Evolutionary conservation across 257 asterid genomes (phyloP).

Genomic region (Verbascum thapsus): DNA sequence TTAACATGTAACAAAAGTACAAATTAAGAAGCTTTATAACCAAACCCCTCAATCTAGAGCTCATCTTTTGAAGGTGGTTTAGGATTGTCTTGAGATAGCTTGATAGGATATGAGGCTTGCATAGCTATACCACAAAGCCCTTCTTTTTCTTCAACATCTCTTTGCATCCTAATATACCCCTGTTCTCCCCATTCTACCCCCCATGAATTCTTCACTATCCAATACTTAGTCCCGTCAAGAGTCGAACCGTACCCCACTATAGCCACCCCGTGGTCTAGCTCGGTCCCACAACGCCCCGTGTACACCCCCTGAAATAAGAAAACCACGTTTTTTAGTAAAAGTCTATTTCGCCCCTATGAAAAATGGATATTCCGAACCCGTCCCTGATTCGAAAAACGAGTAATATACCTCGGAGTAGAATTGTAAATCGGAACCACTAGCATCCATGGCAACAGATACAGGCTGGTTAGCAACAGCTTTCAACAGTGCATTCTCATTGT

Average conservation of each 20-base stretch:
- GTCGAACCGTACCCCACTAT: conserved; percentile 55
- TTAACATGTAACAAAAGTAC: too few relatives aligned
- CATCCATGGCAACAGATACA: conserved; percentile 84
- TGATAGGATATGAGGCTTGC: conserved; percentile 58
- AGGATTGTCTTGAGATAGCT: conserved; percentile 44
- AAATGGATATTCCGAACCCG: neutral
- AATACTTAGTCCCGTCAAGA: conserved; percentile 50
- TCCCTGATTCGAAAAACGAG: too few relatives aligned
- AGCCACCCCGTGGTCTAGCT: conserved; percentile 65
- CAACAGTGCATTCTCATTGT: conserved; percentile 73
- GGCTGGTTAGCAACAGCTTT: conserved; percentile 90
- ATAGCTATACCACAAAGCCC: conserved; percentile 59
- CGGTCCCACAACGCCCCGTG: conserved; percentile 48
- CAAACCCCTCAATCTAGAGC: conserved; percentile 38
- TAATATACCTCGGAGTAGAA: conserved; percentile 75
- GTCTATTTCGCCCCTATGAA: neutral
- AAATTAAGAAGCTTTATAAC: too few relatives aligned
- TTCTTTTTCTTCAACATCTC: conserved; percentile 37
- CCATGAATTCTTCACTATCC: conserved; percentile 67
- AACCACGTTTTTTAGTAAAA: neutral
- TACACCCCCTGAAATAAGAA: conserved; percentile 48
- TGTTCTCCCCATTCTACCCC: conserved; percentile 60
- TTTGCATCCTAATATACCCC: conserved; percentile 52
- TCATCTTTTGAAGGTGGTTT: conserved; percentile 46
- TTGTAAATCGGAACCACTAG: conserved; percentile 66